A percentile compares a stretch with the other conserved stretches of the same genome.
Evolutionary conservation across 2,329 filamentous ascomycete species (phyloP).

Genomic region (Hypoxylon sp.): DNA sequence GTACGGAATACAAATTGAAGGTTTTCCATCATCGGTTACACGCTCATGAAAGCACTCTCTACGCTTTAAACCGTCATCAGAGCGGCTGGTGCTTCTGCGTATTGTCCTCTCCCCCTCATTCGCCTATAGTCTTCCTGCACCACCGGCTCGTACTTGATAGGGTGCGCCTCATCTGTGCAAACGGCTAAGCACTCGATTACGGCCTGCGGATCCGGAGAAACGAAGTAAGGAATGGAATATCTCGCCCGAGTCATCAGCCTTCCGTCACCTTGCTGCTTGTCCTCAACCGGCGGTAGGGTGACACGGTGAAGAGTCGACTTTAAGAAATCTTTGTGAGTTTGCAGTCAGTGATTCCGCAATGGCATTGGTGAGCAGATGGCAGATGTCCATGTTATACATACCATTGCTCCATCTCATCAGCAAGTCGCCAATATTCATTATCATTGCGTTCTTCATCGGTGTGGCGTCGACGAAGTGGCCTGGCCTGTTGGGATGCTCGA

Average conservation of each 20-base stretch:
- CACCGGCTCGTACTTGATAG: slow-evolving; percentile 62
- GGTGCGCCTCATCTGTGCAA: slow-evolving; percentile 56
- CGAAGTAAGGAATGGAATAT: slow-evolving; percentile 72
- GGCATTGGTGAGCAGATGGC: not conserved
- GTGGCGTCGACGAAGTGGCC: slow-evolving; percentile 55
- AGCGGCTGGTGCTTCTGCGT: slow-evolving; percentile 35
- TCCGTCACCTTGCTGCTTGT: slow-evolving; percentile 52
- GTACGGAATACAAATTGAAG: too few species aligned
- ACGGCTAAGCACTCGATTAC: slow-evolving; percentile 65
- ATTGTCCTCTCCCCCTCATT: slow-evolving; percentile 49
- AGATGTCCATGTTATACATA: slow-evolving; percentile 30
- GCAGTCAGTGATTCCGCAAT: slow-evolving; percentile 14
- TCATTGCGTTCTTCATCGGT: slow-evolving; percentile 47
- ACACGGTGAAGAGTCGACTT: slow-evolving; percentile 67
- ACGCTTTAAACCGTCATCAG: slow-evolving; percentile 7
- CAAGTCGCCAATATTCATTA: slow-evolving; percentile 58
- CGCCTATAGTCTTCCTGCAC: slow-evolving; percentile 46
- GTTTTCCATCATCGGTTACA: not conserved
- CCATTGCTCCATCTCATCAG: slow-evolving; percentile 58
- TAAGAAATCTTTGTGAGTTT: slow-evolving; percentile 55
- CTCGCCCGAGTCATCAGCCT: slow-evolving; percentile 61
- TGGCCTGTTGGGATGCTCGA: slow-evolving; percentile 54
- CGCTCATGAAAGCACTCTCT: not conserved
- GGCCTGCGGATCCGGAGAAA: slow-evolving; percentile 61
- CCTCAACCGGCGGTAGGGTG: slow-evolving; percentile 55